Percentiles rank a stretch among this genome's conserved stretches.
phyloP scores from a whole-genome alignment of 2,329 filamentous ascomycete genomes.

The Aspergillus sp. region DNA sequence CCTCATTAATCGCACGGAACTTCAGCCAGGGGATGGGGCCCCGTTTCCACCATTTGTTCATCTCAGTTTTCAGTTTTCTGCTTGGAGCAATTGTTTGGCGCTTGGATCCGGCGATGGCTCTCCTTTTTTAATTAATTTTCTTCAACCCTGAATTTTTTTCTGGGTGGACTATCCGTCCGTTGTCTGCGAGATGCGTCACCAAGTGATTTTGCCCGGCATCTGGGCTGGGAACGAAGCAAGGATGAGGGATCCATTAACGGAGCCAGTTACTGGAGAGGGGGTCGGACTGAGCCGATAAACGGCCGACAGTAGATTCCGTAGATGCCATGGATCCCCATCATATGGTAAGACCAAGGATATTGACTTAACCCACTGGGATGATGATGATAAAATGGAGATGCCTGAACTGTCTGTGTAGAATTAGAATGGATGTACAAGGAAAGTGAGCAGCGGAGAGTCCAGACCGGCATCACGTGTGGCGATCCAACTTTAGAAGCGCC shows the following conservation, averaged over 20 bases:
- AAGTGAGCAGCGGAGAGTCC: conserved; percentile 11
- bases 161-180: neutral
- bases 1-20: neutral
- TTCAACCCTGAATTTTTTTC: neutral
- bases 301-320: neutral
- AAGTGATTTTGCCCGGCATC: neutral
- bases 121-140: neutral
- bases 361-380: too few relatives aligned
- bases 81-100: neutral
- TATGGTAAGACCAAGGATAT: too few relatives aligned
- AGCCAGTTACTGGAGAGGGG: neutral
- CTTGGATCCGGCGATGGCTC: neutral
- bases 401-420: neutral
- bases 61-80: conserved; percentile 5
- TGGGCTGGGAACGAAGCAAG: conserved; percentile 18
- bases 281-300: neutral
- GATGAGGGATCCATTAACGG: conserved; percentile 5
- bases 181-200: neutral
- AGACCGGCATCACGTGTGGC: conserved; percentile 25
- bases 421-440: too few relatives aligned
- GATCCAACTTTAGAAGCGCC: conserved; percentile 19
- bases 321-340: neutral
- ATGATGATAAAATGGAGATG: too few relatives aligned
- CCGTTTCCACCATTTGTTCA: neutral
- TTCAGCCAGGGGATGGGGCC: conserved; percentile 1